Evolutionary conservation across 2,329 filamentous ascomycete species (phyloP).

Genomic region (Phaeosphaeria sp.): DNA sequence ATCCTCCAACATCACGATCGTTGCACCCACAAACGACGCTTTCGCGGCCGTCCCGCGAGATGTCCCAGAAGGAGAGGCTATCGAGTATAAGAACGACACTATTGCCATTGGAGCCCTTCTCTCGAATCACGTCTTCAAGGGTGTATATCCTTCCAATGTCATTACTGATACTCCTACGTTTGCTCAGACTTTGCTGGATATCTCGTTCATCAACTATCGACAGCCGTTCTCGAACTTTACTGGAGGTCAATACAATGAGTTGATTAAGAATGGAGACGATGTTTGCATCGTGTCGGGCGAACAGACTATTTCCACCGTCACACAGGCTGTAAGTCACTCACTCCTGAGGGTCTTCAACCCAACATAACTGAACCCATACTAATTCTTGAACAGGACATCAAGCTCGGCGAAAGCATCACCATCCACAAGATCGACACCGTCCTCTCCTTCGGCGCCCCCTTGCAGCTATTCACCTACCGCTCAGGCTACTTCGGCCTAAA

Average conservation of each 20-base stretch:
- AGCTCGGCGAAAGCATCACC: slow-evolving; percentile 32
- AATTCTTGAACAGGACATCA: slow-evolving; percentile 24
- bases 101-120: slow-evolving; percentile 55
- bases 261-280: slow-evolving; percentile 48
- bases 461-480: slow-evolving; percentile 36
- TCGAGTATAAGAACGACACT: slow-evolving; percentile 42
- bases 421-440: slow-evolving; percentile 37
- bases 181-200: slow-evolving; percentile 57
- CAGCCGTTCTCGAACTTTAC: slow-evolving; percentile 63
- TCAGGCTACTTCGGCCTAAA: slow-evolving; percentile 35
- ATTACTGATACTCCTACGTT: slow-evolving; percentile 51
- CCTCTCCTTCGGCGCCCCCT: slow-evolving; percentile 31
- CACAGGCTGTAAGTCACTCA: slow-evolving; percentile 51
- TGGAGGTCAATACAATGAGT: slow-evolving; percentile 63
- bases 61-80: slow-evolving; percentile 32
- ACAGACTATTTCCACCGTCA: slow-evolving; percentile 56
- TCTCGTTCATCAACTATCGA: slow-evolving; percentile 43
- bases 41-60: slow-evolving; percentile 38
- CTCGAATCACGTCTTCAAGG: slow-evolving; percentile 64
- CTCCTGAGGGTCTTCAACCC: no score
- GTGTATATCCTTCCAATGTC: slow-evolving; percentile 51
- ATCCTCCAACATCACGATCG: slow-evolving; percentile 61
- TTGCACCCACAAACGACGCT: slow-evolving; percentile 64
- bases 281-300: slow-evolving; percentile 61
- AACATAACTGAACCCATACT: no score